phyloP scores from a whole-genome alignment of 2,329 filamentous ascomycete genomes.

The Curvularia lunata region DNA sequence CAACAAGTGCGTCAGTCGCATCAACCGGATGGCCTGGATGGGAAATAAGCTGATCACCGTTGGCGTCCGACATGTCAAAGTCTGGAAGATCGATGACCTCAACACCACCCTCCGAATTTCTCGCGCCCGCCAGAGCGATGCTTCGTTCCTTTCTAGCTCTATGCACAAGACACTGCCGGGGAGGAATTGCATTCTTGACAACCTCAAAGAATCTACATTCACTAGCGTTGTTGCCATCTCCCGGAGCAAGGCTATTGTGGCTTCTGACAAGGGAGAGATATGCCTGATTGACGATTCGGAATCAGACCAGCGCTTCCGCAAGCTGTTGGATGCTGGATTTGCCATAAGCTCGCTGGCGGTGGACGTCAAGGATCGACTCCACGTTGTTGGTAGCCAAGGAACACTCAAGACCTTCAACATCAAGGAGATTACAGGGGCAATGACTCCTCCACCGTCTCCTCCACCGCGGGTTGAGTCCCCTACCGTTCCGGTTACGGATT shows the following conservation, averaged over 20 bases:
- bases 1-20: conserved; percentile 89
- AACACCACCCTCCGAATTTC: conserved; percentile 56
- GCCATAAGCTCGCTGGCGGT: conserved; percentile 70
- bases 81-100: conserved; percentile 83
- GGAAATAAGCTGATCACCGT: conserved; percentile 83
- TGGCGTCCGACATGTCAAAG: conserved; percentile 89
- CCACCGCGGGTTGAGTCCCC: conserved; percentile 44
- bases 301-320: conserved; percentile 72
- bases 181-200: conserved; percentile 84
- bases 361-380: conserved; percentile 62
- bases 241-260: conserved; percentile 77
- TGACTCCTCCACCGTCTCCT: conserved; percentile 46
- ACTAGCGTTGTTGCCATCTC: conserved; percentile 76
- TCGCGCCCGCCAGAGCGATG: conserved; percentile 45
- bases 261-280: conserved; percentile 87
- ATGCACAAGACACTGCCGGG: conserved; percentile 73
- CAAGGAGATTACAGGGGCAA: conserved; percentile 40
- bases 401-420: conserved; percentile 57
- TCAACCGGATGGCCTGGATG: conserved; percentile 90
- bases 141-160: conserved; percentile 53
- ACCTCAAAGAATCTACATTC: conserved; percentile 83
- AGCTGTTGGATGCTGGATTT: conserved; percentile 71
- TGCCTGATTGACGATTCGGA: conserved; percentile 82
- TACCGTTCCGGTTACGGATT: conserved; percentile 34
- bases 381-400: conserved; percentile 72